Evolutionary conservation across 371 early-diverging fungal genomes (phyloP), one percentile per base, ranked within the genome.

Genomic region (Polyrhizophydium stewartii): DNA sequence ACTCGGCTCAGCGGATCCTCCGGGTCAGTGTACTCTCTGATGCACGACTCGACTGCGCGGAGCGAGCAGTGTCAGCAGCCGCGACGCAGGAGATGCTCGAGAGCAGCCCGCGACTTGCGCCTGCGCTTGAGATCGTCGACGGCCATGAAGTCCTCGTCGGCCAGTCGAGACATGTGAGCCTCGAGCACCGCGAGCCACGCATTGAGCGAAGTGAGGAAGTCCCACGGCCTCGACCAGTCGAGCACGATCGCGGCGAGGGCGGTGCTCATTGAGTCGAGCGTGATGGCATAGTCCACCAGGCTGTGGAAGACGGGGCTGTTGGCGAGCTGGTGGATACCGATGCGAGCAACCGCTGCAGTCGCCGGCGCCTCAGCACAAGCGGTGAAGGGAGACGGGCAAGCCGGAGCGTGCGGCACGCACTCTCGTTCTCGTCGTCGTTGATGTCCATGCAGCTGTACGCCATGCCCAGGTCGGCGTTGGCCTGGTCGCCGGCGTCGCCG

Each of bases 181-280:
- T 87, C 81, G 41, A 96, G 75, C 25, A 93, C 83, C 49, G 78
- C 66, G 50, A 91, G 73, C 94, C 94, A 94, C 56, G 87, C 77
- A 62, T 90, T 84, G 59, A 94, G 76, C 30, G 86, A 79, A 59
- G 89, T 86, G 66, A 94, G 67, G 71, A 94, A 95, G 41, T 72
- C 76, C 93, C 94, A 94, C 22, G 97, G 97, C 70, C 82, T 81
- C 37, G 87, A 81, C 97, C 97, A 97, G 71, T 95, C 96, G 56
- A 97, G 74, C 41, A 87, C 87, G 47, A 96, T 78, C 16, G 94
- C 74, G 1, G 89, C 88, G 16, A 86, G 75, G 1, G 89, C 75
- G 68, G 87, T 85, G 0, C 80, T 66, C 43, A 92, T 70, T 10
- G 88, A 83, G 30, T 84, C 78, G 24, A 83, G 71, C 61, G 82